Evolutionary conservation across 768 basidiomycete species (phyloP).

Genomic region (Daedalea quercina): DNA sequence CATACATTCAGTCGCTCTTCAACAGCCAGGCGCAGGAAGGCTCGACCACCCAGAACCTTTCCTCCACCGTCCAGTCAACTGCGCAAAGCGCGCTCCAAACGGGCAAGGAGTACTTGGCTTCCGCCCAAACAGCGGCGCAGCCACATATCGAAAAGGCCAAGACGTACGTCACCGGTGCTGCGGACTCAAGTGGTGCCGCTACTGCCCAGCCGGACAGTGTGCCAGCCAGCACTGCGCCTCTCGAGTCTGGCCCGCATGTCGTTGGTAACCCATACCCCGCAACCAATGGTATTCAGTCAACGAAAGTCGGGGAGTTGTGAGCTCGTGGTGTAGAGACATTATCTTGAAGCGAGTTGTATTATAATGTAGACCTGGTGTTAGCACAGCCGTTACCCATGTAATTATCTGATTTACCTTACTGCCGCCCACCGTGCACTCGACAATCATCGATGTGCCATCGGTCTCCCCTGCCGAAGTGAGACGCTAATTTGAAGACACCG

Average conservation of each 20-base stretch:
- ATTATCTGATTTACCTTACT: no score
- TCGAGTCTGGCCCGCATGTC: constrained; percentile 33
- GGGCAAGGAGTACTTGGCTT: constrained; percentile 28
- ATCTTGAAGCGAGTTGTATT: not conserved
- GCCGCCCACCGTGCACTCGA: no score
- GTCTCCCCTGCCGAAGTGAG: no score
- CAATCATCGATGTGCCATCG: not conserved
- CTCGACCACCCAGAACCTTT: constrained; percentile 9
- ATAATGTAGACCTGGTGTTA: no score
- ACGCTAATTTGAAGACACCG: no score
- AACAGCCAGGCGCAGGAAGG: constrained; percentile 6
- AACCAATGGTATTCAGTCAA: constrained; percentile 14
- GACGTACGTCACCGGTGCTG: constrained; percentile 3
- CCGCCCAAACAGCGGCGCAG: constrained; percentile 21
- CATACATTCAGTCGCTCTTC: constrained; percentile 14
- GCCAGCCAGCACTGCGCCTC: constrained; percentile 32
- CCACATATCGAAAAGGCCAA: constrained; percentile 31
- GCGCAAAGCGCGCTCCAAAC: constrained; percentile 24
- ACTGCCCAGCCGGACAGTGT: constrained; percentile 14
- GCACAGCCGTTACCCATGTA: no score
- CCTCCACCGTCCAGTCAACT: constrained; percentile 29
- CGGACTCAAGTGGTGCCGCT: not conserved
- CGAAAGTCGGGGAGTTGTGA: constrained; percentile 11
- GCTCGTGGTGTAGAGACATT: not conserved
- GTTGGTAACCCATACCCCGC: constrained; percentile 23